Evolutionary conservation across 495 filamentous ascomycete species (phyloP), one percentile per base, ranked within the genome.

Genomic region (Immersiella caudata): DNA sequence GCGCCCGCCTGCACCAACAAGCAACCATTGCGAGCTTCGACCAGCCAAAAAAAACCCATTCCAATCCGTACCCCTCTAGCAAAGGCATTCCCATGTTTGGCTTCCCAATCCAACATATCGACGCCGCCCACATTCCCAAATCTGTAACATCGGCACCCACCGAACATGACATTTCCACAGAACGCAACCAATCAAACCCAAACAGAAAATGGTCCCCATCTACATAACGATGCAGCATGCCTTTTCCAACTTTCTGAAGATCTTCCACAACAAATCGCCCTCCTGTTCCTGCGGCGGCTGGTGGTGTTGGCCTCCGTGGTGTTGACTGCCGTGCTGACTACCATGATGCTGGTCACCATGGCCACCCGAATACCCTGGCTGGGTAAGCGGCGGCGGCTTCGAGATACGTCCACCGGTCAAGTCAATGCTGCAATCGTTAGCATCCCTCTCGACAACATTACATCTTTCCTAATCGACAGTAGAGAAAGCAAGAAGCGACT

Each of bases 221-320:
- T 81, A 96, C 92, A 94, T 94, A 67, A 96, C 87, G 20, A 88
- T 78, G 82, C 92, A 96, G 76, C 92, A 88, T 74, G 85, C 86
- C 61, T 81, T 75, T 18, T 64, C 63, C 60, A 93, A 76, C 79
- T 90, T 90, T 65, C 82, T 84, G 68, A 92, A 70, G 20, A 89
- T 67, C 73, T 75, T 80, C 14, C 86, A 86, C 66, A 92, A 65
- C 51, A 90, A 64, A 68, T 87, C 88, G 75, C 86, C 86, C 55
- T 90, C 88, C 59, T 85, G 82, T 69, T 88, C 78, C 58, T 74
- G 66, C 59, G 72, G 46, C 50, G 64, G 64, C 12, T 62, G 64
- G 9, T 60, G 65, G 33, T 84, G 80, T 24, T 83, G 79, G 14
- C 77, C 68, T 12, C 76, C 74, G 24, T 79, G 71, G n/a, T 76